Evolutionary conservation across 2,329 filamentous ascomycete species (phyloP), one percentile per base, ranked within the genome.

Genomic region (Trichoderma brevicompactum): DNA sequence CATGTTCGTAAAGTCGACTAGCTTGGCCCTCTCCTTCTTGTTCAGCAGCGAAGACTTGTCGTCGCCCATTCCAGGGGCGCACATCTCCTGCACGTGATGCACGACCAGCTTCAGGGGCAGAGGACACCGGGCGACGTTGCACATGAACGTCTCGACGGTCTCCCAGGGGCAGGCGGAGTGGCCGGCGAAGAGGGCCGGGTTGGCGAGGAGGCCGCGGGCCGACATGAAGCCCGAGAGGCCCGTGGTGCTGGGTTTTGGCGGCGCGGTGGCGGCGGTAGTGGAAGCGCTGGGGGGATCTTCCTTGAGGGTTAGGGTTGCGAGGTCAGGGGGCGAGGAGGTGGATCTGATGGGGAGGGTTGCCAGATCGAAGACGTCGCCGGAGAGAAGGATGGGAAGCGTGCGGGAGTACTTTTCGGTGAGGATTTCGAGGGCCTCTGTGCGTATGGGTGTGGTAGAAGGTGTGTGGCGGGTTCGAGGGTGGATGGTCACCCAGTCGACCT

Each of bases 51-150:
- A 74, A 2, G 73, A 74, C 75, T 86, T 85, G 71, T 85, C 79
- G 12, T 80, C 72, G 0, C 82, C 82, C 75, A 86, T 82, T 15
- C 85, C 85, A 5, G 85, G 83, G 1, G 79, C 82, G 68, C 81
- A 84, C 88, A 92, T 91, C 77, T 91, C 87, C 65, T 80, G 82
- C 34, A 91, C 73, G 73, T 91, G 89, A 73, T 91, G 88, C 65
- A 87, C 79, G 5, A 85, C 82, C 49, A 91, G 77, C 74, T 88
- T 87, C 68, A 86, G 83, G 2, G 87, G 88, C 34, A 91, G 78
- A 6, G 88, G 88, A 1, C 80, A 80, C 44, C 80, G 79, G 9
- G 85, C 81, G 9, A 83, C 83, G 66, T 85, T 83, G 66, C 79
- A 82, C 78, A 91, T 79, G 73, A 92, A 90, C 13, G 79, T 76